A percentile compares a stretch with the other conserved stretches of the same genome.
phyloP scores from a whole-genome alignment of 2,329 filamentous ascomycete genomes.

The Pseudocercospora macadamiae region DNA sequence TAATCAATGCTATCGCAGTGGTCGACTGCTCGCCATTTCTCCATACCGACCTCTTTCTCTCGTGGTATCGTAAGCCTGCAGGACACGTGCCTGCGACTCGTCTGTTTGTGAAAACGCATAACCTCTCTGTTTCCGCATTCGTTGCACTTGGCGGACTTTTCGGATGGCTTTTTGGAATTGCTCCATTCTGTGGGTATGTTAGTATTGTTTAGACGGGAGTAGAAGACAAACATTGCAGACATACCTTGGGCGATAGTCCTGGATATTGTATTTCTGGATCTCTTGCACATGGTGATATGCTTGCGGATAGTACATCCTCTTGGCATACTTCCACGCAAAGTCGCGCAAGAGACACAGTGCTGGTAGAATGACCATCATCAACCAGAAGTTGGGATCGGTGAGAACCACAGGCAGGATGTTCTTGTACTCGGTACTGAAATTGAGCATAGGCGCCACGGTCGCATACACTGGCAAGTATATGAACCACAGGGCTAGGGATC shows the following conservation, averaged over 20 bases:
- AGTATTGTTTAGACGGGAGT: too few relatives aligned
- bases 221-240: too few relatives aligned
- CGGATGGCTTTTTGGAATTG: conserved; percentile 99
- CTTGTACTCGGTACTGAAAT: conserved; percentile 80
- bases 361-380: conserved; percentile 81
- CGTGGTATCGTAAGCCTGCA: conserved; percentile 98
- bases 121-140: conserved; percentile 98
- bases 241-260: conserved; percentile 94
- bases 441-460: conserved; percentile 78
- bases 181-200: conserved; percentile 72
- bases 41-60: conserved; percentile 88
- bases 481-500: conserved; percentile 89
- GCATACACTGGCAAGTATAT: conserved; percentile 87
- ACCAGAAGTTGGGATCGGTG: conserved; percentile 82
- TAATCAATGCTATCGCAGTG: conserved; percentile 20
- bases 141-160: conserved; percentile 96
- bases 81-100: conserved; percentile 89
- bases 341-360: conserved; percentile 83
- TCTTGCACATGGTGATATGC: conserved; percentile 98
- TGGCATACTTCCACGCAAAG: conserved; percentile 95
- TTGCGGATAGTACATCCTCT: conserved; percentile 95
- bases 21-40: conserved; percentile 73
- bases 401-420: conserved; percentile 83
- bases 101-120: conserved; percentile 98
- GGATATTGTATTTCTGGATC: conserved; percentile 99